Evolutionary conservation across 2,329 filamentous ascomycete species (phyloP), one percentile per base, ranked within the genome.

Genomic region (Aspergillus pseudoterreus): DNA sequence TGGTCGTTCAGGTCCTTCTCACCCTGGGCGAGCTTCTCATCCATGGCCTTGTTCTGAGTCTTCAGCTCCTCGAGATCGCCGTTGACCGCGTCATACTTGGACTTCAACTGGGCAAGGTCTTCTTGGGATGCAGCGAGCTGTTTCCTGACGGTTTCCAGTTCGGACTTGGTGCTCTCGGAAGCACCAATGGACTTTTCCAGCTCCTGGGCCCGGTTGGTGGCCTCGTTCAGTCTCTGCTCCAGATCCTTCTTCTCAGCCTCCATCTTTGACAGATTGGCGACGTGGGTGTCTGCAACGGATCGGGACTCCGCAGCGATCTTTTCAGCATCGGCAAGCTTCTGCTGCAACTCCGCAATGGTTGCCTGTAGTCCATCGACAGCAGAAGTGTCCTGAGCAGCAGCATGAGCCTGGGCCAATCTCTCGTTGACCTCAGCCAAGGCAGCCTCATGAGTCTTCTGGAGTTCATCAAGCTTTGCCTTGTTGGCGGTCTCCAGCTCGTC

Each of bases 131-230:
- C 59, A 21, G 64, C 57, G 9, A 71, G 63, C 47, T 73, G 63
- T 67, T 84, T 83, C 73, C 83, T 82, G 36, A 86, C 78, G 12
- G 76, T 76, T 73, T 86, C 86, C 48, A 87, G 73, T 45, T 89
- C 81, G 67, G 84, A 83, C 74, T 84, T 83, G 54, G 80, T 75
- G 53, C 75, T 81, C 80, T 95, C 94, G 57, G 90, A 89, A 57
- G 91, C 85, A 24, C 87, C 87, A 54, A 95, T 76, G 32, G 90
- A 89, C 62, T 87, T 80, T 51, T 92, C 90, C 68, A 96, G 94
- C 27, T 91, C 88, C 50, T 95, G 89, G 44, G 95, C 77, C 52
- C 86, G 84, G 62, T 70, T 53, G 63, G 61, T 50, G 55, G 71
- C 48, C n/a, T 62, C 58, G 49, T 67, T 56, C 50, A 64, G 62